Conservation (phyloP, 192 early-diverging fungal species). For the Backusella parvicylindrica region DNA sequence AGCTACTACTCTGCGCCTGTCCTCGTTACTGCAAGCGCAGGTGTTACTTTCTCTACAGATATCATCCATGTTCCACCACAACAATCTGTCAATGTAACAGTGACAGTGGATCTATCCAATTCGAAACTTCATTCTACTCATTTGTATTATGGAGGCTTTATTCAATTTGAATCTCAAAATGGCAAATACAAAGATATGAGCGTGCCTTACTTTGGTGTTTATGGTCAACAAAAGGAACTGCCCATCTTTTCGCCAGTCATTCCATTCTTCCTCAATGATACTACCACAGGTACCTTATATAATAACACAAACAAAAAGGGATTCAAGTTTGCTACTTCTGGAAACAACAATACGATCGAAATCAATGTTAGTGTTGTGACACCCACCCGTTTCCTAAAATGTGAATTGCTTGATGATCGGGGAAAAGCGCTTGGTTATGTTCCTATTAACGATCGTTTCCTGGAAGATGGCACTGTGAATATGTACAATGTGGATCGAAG, state of each 20-base stretch:
- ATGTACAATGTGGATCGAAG: neutral
- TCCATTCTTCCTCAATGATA: neutral
- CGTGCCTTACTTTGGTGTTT: conserved; percentile 48
- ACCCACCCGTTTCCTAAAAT: conserved; percentile 14
- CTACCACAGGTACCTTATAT: neutral
- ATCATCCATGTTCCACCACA: conserved; percentile 12
- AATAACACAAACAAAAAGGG: neutral
- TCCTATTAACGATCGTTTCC: conserved; percentile 8
- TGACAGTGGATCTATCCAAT: conserved; percentile 13
- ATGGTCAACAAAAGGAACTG: conserved; percentile 39
- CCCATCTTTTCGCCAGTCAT: conserved; percentile 30
- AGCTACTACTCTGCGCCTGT: neutral
- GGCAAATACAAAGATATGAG: conserved; percentile 7
- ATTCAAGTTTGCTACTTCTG: neutral
- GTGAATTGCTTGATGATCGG: conserved; percentile 15
- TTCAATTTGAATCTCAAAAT: conserved; percentile 32
- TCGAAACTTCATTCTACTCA: conserved; percentile 3
- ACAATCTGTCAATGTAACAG: neutral
- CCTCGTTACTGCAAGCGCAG: conserved; percentile 1
- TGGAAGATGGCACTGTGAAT: neutral
- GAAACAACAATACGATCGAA: neutral
- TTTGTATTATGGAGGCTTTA: conserved; percentile 45
- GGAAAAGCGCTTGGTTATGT: conserved; percentile 1
- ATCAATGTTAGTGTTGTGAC: conserved; percentile 12
- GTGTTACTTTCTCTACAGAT: conserved; percentile 11